Evolutionary conservation across 352 stramenopile species (phyloP), one percentile per base, ranked within the genome.

Genomic region (Halophytophthora batemanensis): DNA sequence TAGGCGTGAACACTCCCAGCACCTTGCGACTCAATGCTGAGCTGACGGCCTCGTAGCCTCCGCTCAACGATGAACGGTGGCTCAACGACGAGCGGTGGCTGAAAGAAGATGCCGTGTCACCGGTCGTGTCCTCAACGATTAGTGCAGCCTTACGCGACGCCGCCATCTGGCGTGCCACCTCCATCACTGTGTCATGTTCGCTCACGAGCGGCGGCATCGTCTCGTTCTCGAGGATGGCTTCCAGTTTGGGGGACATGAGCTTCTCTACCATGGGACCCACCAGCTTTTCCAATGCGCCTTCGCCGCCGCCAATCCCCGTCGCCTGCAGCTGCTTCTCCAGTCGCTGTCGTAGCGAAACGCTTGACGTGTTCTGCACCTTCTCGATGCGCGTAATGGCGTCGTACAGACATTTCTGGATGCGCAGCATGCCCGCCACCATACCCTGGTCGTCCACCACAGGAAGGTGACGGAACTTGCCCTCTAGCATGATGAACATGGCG

Each of bases 401-500:
- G 77, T 99, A 98, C 53, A 99, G 63, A 56, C 97, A 99, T 66
- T 99, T 99, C 33, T 98, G 95, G 62, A 99, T 99, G 44, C 98
- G 95, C 31, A 99, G 78, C 73, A 99, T 89, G 34, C 97, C 97
- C 8, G 95, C 87, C 8, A 99, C 93, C 60, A 89, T 92, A 10
- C 84, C 82, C 22, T 88, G 78, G 22, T 75, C 66, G 50, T 95
- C 85, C 1, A 98, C 88, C 1, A 99, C 97, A 13, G 97, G 97
- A 38, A 99, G 69, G 60, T 99, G 96, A 31, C 94, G 92, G 66
- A 99, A 99, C 33, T 88, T 88, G 5, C 86, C 86, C 50, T 96
- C 86, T 1, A 96, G 62, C 86, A 96, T 96, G 59, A 87, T 86
- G 47, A 93, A 96, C 84, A 96, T 95, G 2, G 86, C 86, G 49